Conservation (phyloP, 2,329 filamentous ascomycete species). For the Microdochium trichocladiopsis region DNA sequence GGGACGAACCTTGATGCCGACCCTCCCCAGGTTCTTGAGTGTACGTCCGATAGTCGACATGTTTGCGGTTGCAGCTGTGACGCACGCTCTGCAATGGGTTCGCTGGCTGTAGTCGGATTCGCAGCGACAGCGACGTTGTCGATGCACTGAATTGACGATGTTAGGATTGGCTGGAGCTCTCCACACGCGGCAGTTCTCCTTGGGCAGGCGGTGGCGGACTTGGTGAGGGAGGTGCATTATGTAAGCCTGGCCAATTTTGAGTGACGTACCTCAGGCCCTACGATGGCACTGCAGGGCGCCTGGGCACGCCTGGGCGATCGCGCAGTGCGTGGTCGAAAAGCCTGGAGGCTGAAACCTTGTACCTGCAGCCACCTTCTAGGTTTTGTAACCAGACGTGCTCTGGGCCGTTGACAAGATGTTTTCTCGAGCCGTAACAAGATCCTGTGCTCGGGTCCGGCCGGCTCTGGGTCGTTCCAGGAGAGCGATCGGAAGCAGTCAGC, state of each 20-base stretch:
- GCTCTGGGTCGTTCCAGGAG: neutral
- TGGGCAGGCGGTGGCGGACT: neutral
- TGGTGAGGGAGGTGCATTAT: neutral
- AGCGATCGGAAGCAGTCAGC: neutral
- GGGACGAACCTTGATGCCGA: constrained; percentile 72
- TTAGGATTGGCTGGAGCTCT: constrained; percentile 3
- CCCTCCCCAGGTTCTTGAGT: constrained; percentile 75
- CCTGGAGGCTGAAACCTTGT: neutral
- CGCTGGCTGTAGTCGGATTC: constrained; percentile 8
- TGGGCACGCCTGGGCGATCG: too few species aligned
- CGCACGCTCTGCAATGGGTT: constrained; percentile 1
- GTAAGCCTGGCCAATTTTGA: neutral
- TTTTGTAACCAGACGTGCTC: neutral
- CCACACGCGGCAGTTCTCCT: neutral
- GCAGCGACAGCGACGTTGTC: constrained; percentile 2
- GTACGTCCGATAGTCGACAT: constrained; percentile 94
- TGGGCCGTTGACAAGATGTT: constrained; percentile 14
- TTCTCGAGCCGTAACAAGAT: constrained; percentile 15
- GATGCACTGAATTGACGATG: constrained; percentile 5
- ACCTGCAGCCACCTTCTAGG: neutral
- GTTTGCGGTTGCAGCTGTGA: constrained; percentile 20
- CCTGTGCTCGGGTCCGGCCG: constrained; percentile 17
- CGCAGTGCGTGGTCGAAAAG: too few species aligned
- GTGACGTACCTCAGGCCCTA: neutral
- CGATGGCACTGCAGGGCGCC: too few species aligned